Evolutionary conservation across 257 asterid species (phyloP), one percentile per base, ranked within the genome.

Genomic region (Solanum paucissectum): DNA sequence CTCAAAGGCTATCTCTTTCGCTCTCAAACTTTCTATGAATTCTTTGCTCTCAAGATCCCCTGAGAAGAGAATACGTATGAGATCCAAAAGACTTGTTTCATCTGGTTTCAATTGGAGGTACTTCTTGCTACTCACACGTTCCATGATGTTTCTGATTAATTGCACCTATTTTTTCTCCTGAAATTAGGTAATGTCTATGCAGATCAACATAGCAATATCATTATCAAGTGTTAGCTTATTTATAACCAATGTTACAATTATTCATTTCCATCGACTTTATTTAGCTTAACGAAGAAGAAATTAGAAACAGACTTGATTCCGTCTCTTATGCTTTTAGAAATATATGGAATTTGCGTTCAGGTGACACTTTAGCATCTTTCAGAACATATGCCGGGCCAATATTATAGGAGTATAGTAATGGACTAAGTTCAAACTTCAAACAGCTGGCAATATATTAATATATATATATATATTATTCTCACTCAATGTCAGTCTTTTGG

Each of bases 11-110:
- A 71, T 86, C 86, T 83, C 82, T 58, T 87, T 83, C 44, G 5
- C 90, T 37, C 49, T 44, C 21, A 83, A 87, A 76, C 85, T 5
- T 25, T 90, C 89, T 10, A 87, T 88, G 84, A 89, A 89, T 27
- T 77, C 1, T 62, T 87, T 87, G 34, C 77, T 62, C 77, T 58
- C 46, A 58, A 87, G 49, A 18, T 76, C 58, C 4, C 46, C 84
- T 5, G 79, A 55, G 68, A 87, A 87, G 5, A 64, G 66, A 58
- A 87, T 34, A 11, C 58, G 86, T 37, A 87, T 25, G 72, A 76
- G 49, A 69, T 87, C 88, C 40, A 77, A 77, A 87, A 77, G 20
- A 83, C 79, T 76, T 37, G 88, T 74, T 42, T 87, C 85, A 23
- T 3, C 62, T 25, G 88, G 79, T 71, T 46, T 87, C 42, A 87